These are phyloP conservation scores for Neonectria neomacrospora DNA, from an alignment of 2,329 filamentous ascomycete genomes.

Conservation along the genomic window DNA sequence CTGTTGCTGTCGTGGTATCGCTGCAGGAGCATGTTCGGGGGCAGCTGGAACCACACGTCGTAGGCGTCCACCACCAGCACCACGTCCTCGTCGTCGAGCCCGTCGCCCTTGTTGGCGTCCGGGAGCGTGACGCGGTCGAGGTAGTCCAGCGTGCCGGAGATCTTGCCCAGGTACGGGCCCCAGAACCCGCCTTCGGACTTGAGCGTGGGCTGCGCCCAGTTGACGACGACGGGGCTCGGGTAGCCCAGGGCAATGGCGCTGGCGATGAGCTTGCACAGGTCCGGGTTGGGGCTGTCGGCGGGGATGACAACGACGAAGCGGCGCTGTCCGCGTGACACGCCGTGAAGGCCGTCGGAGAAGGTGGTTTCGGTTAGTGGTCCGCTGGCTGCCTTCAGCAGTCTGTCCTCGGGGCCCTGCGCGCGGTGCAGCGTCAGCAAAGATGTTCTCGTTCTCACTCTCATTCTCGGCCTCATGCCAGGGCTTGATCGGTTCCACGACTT, in stretches of 20 bases:
- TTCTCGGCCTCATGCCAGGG: no score
- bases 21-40: conserved; percentile 39
- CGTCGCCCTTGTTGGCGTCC: conserved; percentile 21
- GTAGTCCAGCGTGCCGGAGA: conserved; percentile 37
- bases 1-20: conserved; percentile 37
- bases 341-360: background rate
- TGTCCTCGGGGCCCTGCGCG: background rate
- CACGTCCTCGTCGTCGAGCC: conserved; percentile 36
- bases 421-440: background rate
- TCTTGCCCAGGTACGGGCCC: conserved; percentile 37
- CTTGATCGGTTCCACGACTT: background rate
- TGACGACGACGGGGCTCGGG: conserved; percentile 38
- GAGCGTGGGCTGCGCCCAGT: conserved; percentile 35
- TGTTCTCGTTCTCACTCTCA: background rate
- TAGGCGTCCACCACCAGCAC: conserved; percentile 43
- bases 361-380: background rate
- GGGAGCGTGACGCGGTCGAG: conserved; percentile 29
- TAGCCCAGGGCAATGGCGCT: conserved; percentile 36
- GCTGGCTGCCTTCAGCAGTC: background rate
- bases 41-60: conserved; percentile 46
- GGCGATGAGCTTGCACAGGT: conserved; percentile 40
- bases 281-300: conserved; percentile 31
- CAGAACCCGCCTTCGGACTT: conserved; percentile 21
- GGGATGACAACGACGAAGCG: conserved; percentile 39
- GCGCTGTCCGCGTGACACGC: background rate